A percentile compares a stretch with the other conserved stretches of the same genome.
Conservation (phyloP, 768 basidiomycete genomes). For the Leccinellum luteum region DNA sequence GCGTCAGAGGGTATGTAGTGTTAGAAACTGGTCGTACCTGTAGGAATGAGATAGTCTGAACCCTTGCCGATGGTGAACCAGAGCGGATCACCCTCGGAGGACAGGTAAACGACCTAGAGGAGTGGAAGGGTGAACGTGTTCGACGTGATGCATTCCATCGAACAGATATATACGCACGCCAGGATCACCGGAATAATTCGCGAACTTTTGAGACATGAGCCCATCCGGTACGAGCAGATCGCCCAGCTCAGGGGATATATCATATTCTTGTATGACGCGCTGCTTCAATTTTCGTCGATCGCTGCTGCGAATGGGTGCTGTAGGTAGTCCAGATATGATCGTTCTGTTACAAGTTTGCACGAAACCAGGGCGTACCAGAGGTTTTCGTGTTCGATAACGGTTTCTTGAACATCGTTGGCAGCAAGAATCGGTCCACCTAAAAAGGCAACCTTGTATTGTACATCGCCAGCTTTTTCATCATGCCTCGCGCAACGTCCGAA, state of each 20-base stretch:
- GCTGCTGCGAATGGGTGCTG: constrained; percentile 67
- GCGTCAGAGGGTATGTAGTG: background rate
- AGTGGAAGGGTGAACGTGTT: constrained; percentile 1
- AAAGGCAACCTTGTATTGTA: constrained; percentile 14
- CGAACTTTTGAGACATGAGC: constrained; percentile 64
- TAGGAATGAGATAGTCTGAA: constrained; percentile 69
- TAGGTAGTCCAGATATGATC: background rate
- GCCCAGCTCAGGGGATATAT: constrained; percentile 52
- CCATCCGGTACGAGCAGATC: constrained; percentile 75
- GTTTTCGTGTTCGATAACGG: constrained; percentile 67
- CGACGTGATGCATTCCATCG: background rate
- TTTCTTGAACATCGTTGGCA: constrained; percentile 71
- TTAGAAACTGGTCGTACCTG: constrained; percentile 34
- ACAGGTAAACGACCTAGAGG: constrained; percentile 59
- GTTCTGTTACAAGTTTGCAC: background rate
- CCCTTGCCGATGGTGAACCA: constrained; percentile 78
- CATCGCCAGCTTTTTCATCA: constrained; percentile 23
- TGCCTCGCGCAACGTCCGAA: constrained; percentile 81
- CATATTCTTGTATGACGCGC: constrained; percentile 49
- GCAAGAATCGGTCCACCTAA: constrained; percentile 1
- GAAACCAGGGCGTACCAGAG: constrained; percentile 37
- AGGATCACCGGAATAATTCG: constrained; percentile 58
- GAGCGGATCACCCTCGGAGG: constrained; percentile 64
- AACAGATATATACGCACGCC: constrained; percentile 43
- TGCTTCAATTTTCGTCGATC: constrained; percentile 72